These are phyloP conservation scores for Rachicladosporium sp. DNA, from an alignment of 2,329 filamentous ascomycete genomes.

Conservation along the genomic window DNA sequence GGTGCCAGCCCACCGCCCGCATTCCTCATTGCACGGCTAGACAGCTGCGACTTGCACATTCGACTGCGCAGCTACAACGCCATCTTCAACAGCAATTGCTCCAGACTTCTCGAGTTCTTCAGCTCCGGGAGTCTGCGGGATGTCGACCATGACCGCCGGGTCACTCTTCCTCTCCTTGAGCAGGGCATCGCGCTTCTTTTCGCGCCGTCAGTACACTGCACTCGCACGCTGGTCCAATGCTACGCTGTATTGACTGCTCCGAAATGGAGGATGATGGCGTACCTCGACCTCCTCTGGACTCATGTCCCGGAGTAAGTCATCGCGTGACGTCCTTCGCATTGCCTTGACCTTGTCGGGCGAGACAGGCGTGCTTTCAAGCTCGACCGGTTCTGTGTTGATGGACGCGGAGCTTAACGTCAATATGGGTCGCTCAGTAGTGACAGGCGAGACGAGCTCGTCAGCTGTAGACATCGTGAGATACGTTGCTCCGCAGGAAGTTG, in stretches of 20 bases:
- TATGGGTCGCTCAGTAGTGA: constrained; percentile 17
- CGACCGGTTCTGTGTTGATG: constrained; percentile 32
- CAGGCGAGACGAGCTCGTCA: constrained; percentile 14
- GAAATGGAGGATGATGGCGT: constrained; percentile 1
- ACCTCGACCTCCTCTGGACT: constrained; percentile 17
- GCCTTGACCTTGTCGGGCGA: constrained; percentile 13
- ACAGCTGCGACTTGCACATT: constrained; percentile 7
- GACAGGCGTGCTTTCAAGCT: constrained; percentile 29
- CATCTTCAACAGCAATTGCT: neutral
- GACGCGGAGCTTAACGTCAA: constrained; percentile 28
- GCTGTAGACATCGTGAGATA: neutral
- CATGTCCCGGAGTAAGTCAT: constrained; percentile 1
- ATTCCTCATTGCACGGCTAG: constrained; percentile 5
- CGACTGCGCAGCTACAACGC: neutral
- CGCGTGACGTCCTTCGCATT: constrained; percentile 2
- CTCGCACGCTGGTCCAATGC: neutral
- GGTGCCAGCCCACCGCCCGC: constrained; percentile 1
- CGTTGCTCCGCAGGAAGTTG: neutral
- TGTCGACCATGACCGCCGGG: constrained; percentile 33
- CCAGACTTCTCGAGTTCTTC: constrained; percentile 27
- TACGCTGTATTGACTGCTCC: neutral
- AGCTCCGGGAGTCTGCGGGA: constrained; percentile 31
- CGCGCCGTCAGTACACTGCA: neutral
- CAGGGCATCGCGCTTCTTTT: constrained; percentile 27
- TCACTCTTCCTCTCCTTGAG: constrained; percentile 27